A percentile compares a stretch with the other conserved stretches of the same genome.
Evolutionary conservation across 805 yeast species (phyloP).

Genomic region (Yarrowia sp.): DNA sequence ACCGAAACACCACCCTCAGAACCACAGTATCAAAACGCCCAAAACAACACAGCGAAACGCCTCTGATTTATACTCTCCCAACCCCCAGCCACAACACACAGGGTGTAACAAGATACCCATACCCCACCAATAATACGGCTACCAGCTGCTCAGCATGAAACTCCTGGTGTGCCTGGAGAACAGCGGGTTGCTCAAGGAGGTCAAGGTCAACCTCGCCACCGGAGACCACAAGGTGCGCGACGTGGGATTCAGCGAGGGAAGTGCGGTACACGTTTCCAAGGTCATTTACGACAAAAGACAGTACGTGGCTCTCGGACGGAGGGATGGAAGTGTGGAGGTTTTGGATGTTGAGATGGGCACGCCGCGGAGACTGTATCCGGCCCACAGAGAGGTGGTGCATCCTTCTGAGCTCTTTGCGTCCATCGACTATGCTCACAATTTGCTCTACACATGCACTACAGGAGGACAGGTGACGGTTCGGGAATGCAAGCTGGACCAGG

Average conservation of each 20-base stretch:
- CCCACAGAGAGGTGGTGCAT: neutral
- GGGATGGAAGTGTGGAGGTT: constrained; percentile 25
- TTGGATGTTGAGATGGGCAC: constrained; percentile 24
- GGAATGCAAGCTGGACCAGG: neutral
- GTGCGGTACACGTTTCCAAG: constrained; percentile 18
- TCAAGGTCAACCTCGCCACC: constrained; percentile 3
- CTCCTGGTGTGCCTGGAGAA: constrained; percentile 22
- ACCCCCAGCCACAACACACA: neutral
- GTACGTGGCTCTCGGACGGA: constrained; percentile 25
- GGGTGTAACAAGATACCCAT: neutral
- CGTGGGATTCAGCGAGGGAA: constrained; percentile 16
- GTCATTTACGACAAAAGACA: constrained; percentile 14
- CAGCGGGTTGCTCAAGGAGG: constrained; percentile 16
- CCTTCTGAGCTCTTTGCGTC: constrained; percentile 21
- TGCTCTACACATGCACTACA: constrained; percentile 17
- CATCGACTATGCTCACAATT: constrained; percentile 6
- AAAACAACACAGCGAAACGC: neutral
- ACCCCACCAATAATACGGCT: neutral
- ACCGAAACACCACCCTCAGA: neutral
- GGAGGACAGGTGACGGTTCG: neutral
- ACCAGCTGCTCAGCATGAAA: neutral
- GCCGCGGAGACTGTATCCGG: constrained; percentile 1
- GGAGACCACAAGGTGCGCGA: neutral
- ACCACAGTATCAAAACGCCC: too few species aligned
- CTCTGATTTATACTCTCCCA: neutral